Percentiles rank a stretch among this genome's conserved stretches.
Conservation (phyloP, 2,329 filamentous ascomycete genomes). For the Trichoderma harzianum region DNA sequence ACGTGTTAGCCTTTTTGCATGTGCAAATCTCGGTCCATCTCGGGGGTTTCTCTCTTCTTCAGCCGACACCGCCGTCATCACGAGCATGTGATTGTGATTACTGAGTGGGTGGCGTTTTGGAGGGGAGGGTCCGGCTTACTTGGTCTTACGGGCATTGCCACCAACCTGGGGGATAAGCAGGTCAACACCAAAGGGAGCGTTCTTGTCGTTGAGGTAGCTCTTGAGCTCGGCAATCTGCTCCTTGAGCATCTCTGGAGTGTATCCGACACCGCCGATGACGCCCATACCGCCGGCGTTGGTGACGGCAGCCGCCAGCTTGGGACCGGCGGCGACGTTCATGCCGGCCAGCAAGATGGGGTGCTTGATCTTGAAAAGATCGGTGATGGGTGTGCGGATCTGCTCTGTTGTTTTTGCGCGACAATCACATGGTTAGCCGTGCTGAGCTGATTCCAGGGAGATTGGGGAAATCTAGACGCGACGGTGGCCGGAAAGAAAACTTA, state of each 20-base stretch:
- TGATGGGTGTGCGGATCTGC: constrained; percentile 80
- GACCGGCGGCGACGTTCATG: constrained; percentile 98
- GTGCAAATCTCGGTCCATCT: not conserved
- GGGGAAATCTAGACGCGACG: not conserved
- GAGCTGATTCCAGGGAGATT: not conserved
- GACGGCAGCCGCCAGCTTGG: constrained; percentile 92
- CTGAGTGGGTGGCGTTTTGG: not conserved
- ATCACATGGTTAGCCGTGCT: constrained; percentile 1
- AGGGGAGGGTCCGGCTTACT: constrained; percentile 44
- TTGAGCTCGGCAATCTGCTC: constrained; percentile 97
- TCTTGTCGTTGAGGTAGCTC: constrained; percentile 81
- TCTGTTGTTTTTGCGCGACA: constrained; percentile 26
- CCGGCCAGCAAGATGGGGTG: constrained; percentile 93
- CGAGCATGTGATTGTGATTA: constrained; percentile 28
- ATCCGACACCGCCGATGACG: constrained; percentile 92
- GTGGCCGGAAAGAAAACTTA: constrained; percentile 38
- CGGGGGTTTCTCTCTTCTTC: not conserved
- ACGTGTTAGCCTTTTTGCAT: not conserved
- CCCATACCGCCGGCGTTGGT: constrained; percentile 95
- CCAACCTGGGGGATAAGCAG: constrained; percentile 92
- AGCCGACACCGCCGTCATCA: not conserved
- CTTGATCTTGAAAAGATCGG: constrained; percentile 96
- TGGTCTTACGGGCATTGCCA: constrained; percentile 91
- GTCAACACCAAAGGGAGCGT: constrained; percentile 92
- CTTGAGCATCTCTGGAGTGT: constrained; percentile 94